Evolutionary conservation across 495 filamentous ascomycete genomes (phyloP).

Genomic region (Sordaria brevicollis): DNA sequence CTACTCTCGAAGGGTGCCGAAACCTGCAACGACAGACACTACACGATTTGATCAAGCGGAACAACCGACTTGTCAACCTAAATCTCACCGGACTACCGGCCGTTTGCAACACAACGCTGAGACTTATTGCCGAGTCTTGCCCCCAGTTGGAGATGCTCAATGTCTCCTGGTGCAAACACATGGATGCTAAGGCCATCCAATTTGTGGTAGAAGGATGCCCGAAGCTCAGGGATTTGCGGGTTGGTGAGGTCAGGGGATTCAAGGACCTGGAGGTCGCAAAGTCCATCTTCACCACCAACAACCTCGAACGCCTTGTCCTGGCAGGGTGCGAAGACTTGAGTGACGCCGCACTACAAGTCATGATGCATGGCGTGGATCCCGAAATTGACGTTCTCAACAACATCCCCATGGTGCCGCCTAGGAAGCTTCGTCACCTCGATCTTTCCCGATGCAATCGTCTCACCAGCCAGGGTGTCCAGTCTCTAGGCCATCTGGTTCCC

Average conservation of each 20-base stretch:
- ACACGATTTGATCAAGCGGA: slow-evolving; percentile 69
- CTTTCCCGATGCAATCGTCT: slow-evolving; percentile 66
- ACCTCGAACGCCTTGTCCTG: slow-evolving; percentile 67
- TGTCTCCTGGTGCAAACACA: slow-evolving; percentile 80
- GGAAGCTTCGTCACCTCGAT: slow-evolving; percentile 76
- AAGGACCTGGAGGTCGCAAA: slow-evolving; percentile 57
- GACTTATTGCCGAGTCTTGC: slow-evolving; percentile 76
- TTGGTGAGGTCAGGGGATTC: slow-evolving; percentile 74
- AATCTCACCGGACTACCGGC: slow-evolving; percentile 73
- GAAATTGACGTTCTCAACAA: slow-evolving; percentile 70
- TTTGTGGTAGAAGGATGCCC: slow-evolving; percentile 62
- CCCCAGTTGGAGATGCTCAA: slow-evolving; percentile 73
- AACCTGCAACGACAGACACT: slow-evolving; percentile 68
- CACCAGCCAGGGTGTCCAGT: slow-evolving; percentile 57
- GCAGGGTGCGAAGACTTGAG: slow-evolving; percentile 65
- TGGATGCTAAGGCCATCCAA: slow-evolving; percentile 73
- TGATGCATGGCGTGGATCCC: slow-evolving; percentile 63
- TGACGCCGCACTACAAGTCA: slow-evolving; percentile 57
- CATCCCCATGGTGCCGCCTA: slow-evolving; percentile 63
- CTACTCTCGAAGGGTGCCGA: slow-evolving; percentile 78
- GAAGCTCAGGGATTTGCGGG: slow-evolving; percentile 67
- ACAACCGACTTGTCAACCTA: slow-evolving; percentile 65
- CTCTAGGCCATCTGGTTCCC: slow-evolving; percentile 65
- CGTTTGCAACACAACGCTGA: slow-evolving; percentile 78
- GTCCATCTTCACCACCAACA: slow-evolving; percentile 69